These are phyloP conservation scores for Colletotrichum sp. DNA, from an alignment of 2,329 filamentous ascomycete genomes.

Conservation along the genomic window DNA sequence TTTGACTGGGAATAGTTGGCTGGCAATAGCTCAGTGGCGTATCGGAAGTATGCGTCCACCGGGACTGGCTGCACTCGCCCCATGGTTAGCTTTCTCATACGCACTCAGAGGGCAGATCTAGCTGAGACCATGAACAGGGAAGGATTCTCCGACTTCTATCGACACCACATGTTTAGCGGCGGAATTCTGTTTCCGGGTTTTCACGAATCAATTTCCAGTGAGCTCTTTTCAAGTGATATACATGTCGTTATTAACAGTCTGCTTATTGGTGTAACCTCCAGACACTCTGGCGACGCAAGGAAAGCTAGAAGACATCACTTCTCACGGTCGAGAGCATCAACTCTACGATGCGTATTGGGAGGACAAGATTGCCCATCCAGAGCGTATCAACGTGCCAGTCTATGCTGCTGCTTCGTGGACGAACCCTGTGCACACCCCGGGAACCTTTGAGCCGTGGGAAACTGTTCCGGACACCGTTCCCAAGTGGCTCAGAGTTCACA, in stretches of 20 bases:
- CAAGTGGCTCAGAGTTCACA: neutral
- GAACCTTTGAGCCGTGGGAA: neutral
- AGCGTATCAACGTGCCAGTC: neutral
- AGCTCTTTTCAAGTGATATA: neutral
- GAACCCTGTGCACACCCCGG: neutral
- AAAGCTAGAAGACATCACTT: neutral
- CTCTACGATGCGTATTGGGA: neutral
- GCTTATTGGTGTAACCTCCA: accelerated
- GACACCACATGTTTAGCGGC: neutral
- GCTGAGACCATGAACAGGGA: neutral
- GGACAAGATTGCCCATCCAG: neutral
- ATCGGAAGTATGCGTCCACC: neutral
- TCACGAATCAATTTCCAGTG: neutral
- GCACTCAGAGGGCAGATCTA: neutral
- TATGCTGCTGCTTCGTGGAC: neutral
- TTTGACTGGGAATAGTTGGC: neutral
- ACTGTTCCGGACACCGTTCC: neutral
- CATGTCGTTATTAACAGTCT: accelerated
- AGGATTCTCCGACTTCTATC: neutral
- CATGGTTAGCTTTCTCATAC: neutral
- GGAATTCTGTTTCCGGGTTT: neutral
- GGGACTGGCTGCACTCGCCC: neutral
- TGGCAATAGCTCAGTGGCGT: neutral
- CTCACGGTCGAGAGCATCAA: neutral
- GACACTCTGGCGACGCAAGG: neutral